Percentiles rank a stretch among this genome's conserved stretches.
phyloP scores from a whole-genome alignment of 106 monocot species.

The Chionographis japonica region DNA sequence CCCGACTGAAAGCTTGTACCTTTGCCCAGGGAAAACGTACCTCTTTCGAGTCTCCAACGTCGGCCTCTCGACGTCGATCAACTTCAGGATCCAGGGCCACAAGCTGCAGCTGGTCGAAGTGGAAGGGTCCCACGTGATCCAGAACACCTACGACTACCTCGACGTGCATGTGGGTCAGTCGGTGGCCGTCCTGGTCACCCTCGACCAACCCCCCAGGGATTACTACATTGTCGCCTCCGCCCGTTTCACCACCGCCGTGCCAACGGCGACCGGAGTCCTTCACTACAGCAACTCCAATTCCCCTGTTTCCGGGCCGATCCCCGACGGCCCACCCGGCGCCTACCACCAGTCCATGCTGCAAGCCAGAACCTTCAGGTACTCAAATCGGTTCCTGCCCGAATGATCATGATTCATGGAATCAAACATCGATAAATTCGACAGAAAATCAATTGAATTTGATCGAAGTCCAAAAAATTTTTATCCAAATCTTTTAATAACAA shows the following conservation, averaged over 20 bases:
- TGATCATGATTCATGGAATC: no score
- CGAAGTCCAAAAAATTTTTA: no score
- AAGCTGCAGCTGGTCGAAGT: conserved; percentile 66
- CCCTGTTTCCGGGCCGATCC: conserved; percentile 49
- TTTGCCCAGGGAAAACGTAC: conserved; percentile 72
- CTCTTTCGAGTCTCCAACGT: conserved; percentile 83
- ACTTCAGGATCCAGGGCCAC: conserved; percentile 87
- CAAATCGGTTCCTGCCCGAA: no score
- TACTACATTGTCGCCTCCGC: conserved; percentile 78
- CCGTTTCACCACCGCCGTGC: conserved; percentile 35
- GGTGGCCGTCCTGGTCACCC: conserved; percentile 56
- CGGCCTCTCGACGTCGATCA: conserved; percentile 63
- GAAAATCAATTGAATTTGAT: no score
- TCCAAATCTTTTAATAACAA: no score
- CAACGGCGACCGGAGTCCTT: conserved; percentile 47
- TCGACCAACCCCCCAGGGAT: conserved; percentile 64
- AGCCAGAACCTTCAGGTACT: conserved; percentile 69
- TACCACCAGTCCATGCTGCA: conserved; percentile 60
- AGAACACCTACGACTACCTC: conserved; percentile 66
- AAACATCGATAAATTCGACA: no score
- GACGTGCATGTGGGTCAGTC: conserved; percentile 89
- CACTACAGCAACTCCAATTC: conserved; percentile 65
- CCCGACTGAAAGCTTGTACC: neutral
- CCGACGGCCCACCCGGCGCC: conserved; percentile 22
- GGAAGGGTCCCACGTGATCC: conserved; percentile 77